phyloP scores from a whole-genome alignment of 1,139 yeast genomes.

The Meyerozyma sp. region DNA sequence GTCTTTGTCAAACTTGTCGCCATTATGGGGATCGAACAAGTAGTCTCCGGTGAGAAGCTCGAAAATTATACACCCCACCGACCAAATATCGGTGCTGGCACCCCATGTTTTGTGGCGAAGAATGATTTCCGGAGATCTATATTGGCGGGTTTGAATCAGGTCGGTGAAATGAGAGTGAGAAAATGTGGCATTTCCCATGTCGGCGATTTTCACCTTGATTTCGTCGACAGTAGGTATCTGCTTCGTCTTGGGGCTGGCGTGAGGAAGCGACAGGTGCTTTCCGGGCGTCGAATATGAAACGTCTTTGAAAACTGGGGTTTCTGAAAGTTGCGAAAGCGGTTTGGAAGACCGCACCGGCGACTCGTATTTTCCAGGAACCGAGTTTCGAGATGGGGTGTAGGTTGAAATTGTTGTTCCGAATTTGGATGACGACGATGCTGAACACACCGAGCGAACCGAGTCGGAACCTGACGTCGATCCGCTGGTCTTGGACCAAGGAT shows the following conservation, averaged over 20 bases:
- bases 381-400: conserved; percentile 22
- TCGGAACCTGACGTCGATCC: not conserved
- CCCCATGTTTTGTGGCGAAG: conserved; percentile 73
- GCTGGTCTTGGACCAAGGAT: not conserved
- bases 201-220: conserved; percentile 56
- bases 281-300: conserved; percentile 3
- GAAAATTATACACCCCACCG: conserved; percentile 74
- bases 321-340: conserved; percentile 16
- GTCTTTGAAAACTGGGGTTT: not conserved
- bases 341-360: conserved; percentile 27
- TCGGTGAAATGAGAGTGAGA: conserved; percentile 67
- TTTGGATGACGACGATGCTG: not conserved
- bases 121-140: conserved; percentile 74
- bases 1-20: conserved; percentile 58
- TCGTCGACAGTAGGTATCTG: not conserved
- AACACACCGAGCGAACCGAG: not conserved
- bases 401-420: not conserved
- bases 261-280: conserved; percentile 1
- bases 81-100: conserved; percentile 80
- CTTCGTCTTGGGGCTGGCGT: conserved; percentile 1
- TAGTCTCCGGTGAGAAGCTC: conserved; percentile 84
- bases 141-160: conserved; percentile 84
- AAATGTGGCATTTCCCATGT: conserved; percentile 84
- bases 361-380: conserved; percentile 13
- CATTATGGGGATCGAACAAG: conserved; percentile 74